Base-by-base conservation (phyloP, 371 early-diverging fungal genomes). In the Zancudomyces culisetae region DNA sequence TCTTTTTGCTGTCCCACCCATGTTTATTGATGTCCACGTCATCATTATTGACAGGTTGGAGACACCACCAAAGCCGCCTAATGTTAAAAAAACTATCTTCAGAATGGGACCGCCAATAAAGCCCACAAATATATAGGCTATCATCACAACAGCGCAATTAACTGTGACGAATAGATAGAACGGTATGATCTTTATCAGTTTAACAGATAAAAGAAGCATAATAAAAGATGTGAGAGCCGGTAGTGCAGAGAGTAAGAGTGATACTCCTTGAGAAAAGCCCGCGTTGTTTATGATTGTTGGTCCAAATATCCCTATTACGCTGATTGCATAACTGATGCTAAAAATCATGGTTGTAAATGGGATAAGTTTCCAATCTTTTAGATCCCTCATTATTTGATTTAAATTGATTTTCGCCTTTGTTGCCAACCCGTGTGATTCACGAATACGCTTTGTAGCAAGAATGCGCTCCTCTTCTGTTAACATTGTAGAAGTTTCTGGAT, bases 221-320 rank as follows among this genome's bases (percentile, higher is more conserved):
- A 47, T 19, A 4, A 47, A 6, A 8, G 27, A 26, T 27, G 27
- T 10, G 15, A 23, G 15, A 3, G 10, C 12, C 12, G 47, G 47
- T 15, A 47, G 12, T 18, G 19, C 15, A 6, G 47, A 3, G 26
- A 47, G 29, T 27, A 27, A 47, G 23, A 29, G 26, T 10, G 47
- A 3, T 27, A 29, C 19, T 3, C 13, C 12, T 13, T 23, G 6
- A 47, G 20, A 20, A 51, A 66, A 71, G 1, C 72, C 71, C 70
- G 70, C 62, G 13, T 58, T 59, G n/a, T 47, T 29, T 39, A 71
- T 70, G 47, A 71, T 56, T 1, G 67, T 61, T 0, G 71, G 72
- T 22, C 62, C 56, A 43, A 64, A 65, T 43, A 64, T 54, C 18
- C 63, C 60, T 43, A 60, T 56, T 1, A 61, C 60, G 1, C 54